Conservation (phyloP, 345 rosid species). For the thale cress (Arabidopsis thaliana) region DNA sequence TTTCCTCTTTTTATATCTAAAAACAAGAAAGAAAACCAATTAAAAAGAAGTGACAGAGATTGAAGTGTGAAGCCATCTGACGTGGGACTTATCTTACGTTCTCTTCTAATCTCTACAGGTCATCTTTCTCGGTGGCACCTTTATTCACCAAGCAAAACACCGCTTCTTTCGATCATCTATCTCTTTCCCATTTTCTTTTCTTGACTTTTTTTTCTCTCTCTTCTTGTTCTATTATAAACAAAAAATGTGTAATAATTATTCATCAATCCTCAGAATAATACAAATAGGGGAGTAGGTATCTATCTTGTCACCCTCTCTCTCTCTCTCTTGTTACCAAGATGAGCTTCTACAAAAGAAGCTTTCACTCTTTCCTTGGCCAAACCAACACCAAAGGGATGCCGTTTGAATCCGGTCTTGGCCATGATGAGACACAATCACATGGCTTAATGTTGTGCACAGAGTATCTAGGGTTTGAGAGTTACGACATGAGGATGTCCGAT, state of each 20-base stretch:
- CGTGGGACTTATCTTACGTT: constrained; percentile 29
- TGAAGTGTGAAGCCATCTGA: constrained; percentile 6
- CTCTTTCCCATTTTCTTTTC: background rate
- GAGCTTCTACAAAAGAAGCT: constrained; percentile 59
- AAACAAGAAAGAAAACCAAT: constrained; percentile 10
- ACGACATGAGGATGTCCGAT: constrained; percentile 58
- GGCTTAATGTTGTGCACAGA: constrained; percentile 83
- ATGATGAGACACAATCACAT: constrained; percentile 44
- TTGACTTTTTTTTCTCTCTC: background rate
- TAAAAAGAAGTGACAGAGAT: background rate
- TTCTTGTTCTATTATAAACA: background rate
- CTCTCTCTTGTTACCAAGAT: constrained; percentile 42
- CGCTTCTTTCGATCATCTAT: constrained; percentile 15
- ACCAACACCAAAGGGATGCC: constrained; percentile 25
- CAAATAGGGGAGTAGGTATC: background rate
- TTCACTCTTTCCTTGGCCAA: constrained; percentile 52
- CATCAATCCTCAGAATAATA: constrained; percentile 32
- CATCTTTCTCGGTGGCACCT: constrained; percentile 23
- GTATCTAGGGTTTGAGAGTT: constrained; percentile 90
- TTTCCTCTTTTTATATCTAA: background rate
- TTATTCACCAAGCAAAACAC: constrained; percentile 31
- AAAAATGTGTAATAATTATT: background rate
- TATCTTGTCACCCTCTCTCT: constrained; percentile 10
- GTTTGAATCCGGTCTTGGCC: constrained; percentile 36
- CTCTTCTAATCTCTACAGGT: constrained; percentile 37